Conservation (phyloP, 345 rosid genomes). For the Citrus sp. region DNA sequence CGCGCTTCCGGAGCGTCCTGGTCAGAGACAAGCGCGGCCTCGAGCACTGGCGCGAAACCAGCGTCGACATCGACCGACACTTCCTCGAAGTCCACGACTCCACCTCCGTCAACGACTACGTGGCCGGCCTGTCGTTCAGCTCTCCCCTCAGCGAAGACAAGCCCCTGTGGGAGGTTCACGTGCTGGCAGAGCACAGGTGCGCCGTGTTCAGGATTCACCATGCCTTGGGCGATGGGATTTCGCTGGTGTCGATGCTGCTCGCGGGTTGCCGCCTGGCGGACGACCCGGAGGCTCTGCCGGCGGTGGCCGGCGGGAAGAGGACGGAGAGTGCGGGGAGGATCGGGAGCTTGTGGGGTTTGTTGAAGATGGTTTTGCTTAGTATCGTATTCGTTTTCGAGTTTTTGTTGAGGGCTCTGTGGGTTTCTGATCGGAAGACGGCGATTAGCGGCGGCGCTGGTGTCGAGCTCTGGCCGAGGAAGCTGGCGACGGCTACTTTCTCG, state of each 20-base stretch:
- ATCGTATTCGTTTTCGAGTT: constrained; percentile 35
- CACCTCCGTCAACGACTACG: constrained; percentile 35
- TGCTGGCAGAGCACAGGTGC: constrained; percentile 33
- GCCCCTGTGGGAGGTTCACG: constrained; percentile 61
- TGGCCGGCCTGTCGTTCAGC: constrained; percentile 42
- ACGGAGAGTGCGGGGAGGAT: constrained; percentile 4
- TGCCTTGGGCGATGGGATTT: constrained; percentile 59
- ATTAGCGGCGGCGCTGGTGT: constrained; percentile 54
- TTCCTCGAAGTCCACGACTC: neutral
- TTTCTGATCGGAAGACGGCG: constrained; percentile 39
- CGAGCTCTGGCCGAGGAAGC: constrained; percentile 68
- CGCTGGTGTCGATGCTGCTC: constrained; percentile 52
- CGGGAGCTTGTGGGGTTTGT: constrained; percentile 7
- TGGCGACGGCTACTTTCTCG: constrained; percentile 43
- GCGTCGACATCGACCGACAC: constrained; percentile 19
- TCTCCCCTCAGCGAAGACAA: constrained; percentile 36
- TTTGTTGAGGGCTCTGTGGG: constrained; percentile 26
- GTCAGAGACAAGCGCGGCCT: constrained; percentile 40
- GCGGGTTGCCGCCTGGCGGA: constrained; percentile 32
- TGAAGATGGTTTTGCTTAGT: constrained; percentile 36
- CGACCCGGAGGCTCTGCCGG: constrained; percentile 33
- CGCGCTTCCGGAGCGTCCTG: constrained; percentile 48
- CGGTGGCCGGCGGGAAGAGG: constrained; percentile 2
- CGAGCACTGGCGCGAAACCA: constrained; percentile 49
- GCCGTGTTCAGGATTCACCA: constrained; percentile 49